Conservation (phyloP, 73 alveolate genomes). For the Uronychia setigera region DNA sequence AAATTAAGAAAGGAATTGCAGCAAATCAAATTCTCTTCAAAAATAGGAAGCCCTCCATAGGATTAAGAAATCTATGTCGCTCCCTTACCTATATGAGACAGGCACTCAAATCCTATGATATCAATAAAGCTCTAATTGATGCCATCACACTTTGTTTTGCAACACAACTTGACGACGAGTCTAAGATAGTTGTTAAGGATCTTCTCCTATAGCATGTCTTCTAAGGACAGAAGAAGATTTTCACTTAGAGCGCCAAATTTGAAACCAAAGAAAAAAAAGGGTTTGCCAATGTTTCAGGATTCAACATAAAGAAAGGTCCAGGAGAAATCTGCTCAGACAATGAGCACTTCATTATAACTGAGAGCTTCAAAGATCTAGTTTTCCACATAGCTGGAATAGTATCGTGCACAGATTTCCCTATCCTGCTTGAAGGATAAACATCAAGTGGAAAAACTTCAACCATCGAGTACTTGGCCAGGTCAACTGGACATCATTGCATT, state of each 20-base stretch:
- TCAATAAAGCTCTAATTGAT: slow-evolving; percentile 42
- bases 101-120: slow-evolving; percentile 5
- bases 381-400: slow-evolving; percentile 81
- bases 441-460: slow-evolving; percentile 99
- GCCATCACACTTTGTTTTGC: slow-evolving; percentile 53
- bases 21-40: background rate
- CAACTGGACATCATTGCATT: slow-evolving; percentile 91
- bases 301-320: background rate
- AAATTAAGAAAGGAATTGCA: background rate
- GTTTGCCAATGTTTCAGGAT: background rate
- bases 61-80: slow-evolving; percentile 58
- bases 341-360: slow-evolving; percentile 66
- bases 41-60: slow-evolving; percentile 27
- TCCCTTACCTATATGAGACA: slow-evolving; percentile 42
- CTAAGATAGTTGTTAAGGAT: background rate
- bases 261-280: background rate
- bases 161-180: slow-evolving; percentile 53
- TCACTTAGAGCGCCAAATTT: background rate
- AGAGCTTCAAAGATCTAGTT: slow-evolving; percentile 70
- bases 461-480: slow-evolving; percentile 90
- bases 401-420: slow-evolving; percentile 89
- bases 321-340: background rate
- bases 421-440: slow-evolving; percentile 99
- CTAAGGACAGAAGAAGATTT: background rate
- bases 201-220: background rate